A percentile compares a stretch with the other conserved stretches of the same genome.
These are phyloP conservation scores for Gracilaria vermiculophylla DNA, from an alignment of 23 red algal genomes.

Conservation along the genomic window DNA sequence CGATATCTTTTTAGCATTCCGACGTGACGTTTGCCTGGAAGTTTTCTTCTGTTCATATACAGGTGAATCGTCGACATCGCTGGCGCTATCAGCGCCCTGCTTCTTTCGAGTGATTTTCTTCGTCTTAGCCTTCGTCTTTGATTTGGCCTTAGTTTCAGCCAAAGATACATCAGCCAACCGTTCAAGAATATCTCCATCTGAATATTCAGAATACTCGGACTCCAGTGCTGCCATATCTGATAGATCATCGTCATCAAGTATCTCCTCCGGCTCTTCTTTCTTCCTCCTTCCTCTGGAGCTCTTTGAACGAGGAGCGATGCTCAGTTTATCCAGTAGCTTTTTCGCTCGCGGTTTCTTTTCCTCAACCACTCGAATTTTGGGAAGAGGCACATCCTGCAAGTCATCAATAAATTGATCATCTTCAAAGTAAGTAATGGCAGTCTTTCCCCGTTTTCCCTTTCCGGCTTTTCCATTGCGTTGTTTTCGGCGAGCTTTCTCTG, in stretches of 20 bases:
- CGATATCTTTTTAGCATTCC: not conserved
- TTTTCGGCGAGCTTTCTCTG: conserved; percentile 21
- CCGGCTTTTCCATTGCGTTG: not conserved
- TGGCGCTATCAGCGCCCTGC: not conserved
- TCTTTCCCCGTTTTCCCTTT: conserved; percentile 41
- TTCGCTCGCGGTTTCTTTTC: not conserved
- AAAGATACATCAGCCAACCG: conserved; percentile 1
- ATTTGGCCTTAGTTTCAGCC: not conserved
- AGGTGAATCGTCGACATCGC: not conserved
- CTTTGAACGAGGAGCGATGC: not conserved
- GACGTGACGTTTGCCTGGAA: not conserved
- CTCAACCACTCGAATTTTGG: conserved; percentile 11
- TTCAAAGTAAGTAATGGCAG: conserved; percentile 21
- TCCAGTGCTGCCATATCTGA: not conserved
- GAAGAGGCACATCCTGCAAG: conserved; percentile 27
- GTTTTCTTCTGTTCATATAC: not conserved
- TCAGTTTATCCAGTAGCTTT: not conserved
- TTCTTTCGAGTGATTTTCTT: not conserved
- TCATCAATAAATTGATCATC: conserved; percentile 21
- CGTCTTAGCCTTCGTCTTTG: not conserved
- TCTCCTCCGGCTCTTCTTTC: not conserved
- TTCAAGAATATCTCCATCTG: not conserved
- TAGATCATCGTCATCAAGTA: conserved; percentile 12
- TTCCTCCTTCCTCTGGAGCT: not conserved
- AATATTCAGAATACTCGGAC: not conserved